A percentile compares a stretch with the other conserved stretches of the same genome.
Conservation (phyloP, 306 rosid species). For the Erythrophleum fordii region DNA sequence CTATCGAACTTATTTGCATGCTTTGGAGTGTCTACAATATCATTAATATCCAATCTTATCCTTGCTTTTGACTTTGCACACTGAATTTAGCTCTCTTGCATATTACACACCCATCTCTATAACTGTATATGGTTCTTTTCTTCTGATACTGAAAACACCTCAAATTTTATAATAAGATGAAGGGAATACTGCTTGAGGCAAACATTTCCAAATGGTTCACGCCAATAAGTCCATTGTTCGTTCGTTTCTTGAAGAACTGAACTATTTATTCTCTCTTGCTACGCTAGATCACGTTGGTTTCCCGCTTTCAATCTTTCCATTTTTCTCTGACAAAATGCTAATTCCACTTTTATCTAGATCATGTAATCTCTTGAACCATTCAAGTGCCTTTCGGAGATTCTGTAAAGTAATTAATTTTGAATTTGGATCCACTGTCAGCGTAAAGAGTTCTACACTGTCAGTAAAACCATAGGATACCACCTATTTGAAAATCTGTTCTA, state of each 20-base stretch:
- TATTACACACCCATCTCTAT: neutral
- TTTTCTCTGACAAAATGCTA: constrained; percentile 4
- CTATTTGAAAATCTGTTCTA: neutral
- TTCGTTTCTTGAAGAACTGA: constrained; percentile 1
- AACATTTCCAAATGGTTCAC: neutral
- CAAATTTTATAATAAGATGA: neutral
- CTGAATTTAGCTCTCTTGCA: neutral
- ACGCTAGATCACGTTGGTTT: constrained; percentile 9
- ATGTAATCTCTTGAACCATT: constrained; percentile 3
- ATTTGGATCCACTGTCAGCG: neutral
- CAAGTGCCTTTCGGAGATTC: constrained; percentile 8
- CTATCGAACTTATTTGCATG: neutral
- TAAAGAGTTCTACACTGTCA: neutral
- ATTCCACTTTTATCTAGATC: constrained; percentile 8
- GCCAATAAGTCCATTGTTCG: neutral
- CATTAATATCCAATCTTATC: neutral
- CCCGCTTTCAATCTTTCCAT: neutral
- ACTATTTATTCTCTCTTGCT: neutral
- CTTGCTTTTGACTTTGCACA: neutral
- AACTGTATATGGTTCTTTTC: neutral
- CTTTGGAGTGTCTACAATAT: neutral
- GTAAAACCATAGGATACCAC: neutral
- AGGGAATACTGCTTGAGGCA: neutral
- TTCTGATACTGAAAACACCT: neutral
- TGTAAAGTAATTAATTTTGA: neutral